phyloP scores from a whole-genome alignment of 2,329 filamentous ascomycete species.

The Chaetothyriales sp. region DNA sequence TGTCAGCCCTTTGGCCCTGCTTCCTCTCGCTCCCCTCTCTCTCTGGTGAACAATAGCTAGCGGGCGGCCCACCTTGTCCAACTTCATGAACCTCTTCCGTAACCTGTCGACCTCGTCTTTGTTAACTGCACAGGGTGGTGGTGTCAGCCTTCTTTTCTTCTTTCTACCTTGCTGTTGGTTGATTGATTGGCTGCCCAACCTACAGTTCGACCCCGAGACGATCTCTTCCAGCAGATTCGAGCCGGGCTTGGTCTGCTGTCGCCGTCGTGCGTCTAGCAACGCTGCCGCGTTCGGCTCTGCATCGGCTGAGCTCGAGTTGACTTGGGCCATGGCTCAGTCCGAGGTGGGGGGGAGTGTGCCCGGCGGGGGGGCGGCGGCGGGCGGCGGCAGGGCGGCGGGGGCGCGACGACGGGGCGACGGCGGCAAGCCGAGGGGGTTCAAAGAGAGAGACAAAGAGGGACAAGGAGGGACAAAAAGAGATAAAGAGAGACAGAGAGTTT shows the following conservation, averaged over 20 bases:
- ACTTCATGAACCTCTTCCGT: conserved; percentile 96
- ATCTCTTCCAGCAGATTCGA: conserved; percentile 80
- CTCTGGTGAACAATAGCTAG: no score
- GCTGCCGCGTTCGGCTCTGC: conserved; percentile 32
- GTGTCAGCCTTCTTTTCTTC: neutral
- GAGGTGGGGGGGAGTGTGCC: conserved; percentile 17
- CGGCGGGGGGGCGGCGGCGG: conserved; percentile 28
- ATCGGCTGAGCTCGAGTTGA: conserved; percentile 11
- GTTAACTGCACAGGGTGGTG: conserved; percentile 54
- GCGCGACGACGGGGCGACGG: conserved; percentile 2
- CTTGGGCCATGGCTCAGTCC: neutral
- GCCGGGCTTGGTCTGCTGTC: conserved; percentile 33
- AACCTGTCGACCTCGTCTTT: conserved; percentile 92
- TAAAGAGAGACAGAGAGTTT: no score
- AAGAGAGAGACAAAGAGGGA: neutral
- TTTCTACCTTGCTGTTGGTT: no score
- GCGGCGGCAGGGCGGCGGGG: conserved; percentile 28
- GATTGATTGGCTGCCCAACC: no score
- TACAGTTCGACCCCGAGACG: conserved; percentile 93
- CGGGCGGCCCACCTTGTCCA: conserved; percentile 70
- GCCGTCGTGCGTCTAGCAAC: conserved; percentile 30
- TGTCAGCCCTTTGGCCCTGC: conserved; percentile 1
- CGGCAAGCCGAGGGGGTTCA: neutral
- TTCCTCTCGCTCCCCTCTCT: neutral
- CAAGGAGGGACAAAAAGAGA: no score